Percentiles rank a stretch among this genome's conserved stretches.
These are phyloP conservation scores for Monosporascus sp. DNA, from an alignment of 2,329 filamentous ascomycete species.

Conservation along the genomic window DNA sequence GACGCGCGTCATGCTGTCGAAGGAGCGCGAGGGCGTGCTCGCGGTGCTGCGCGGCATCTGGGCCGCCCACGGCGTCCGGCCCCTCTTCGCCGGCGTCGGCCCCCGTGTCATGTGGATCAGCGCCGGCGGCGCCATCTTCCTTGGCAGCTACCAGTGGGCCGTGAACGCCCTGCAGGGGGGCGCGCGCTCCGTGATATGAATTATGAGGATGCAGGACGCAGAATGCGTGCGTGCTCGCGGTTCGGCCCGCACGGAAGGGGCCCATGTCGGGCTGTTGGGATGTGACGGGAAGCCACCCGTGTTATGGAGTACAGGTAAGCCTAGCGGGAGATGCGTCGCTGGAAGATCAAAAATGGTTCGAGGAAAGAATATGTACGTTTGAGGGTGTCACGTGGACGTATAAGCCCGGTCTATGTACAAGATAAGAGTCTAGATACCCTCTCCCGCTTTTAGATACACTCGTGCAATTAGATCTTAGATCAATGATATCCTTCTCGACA, in stretches of 20 bases:
- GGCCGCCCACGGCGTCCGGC: conserved; percentile 56
- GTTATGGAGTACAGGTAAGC: background rate
- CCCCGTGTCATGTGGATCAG: conserved; percentile 93
- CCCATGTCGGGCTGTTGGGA: background rate
- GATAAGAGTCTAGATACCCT: background rate
- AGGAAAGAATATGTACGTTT: no score
- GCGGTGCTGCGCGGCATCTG: conserved; percentile 61
- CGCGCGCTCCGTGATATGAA: conserved; percentile 4
- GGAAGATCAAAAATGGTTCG: no score
- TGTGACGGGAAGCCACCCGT: background rate
- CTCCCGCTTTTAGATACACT: background rate
- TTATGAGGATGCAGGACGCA: background rate
- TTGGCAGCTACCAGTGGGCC: conserved; percentile 88
- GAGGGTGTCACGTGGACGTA: background rate
- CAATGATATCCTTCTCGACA: background rate
- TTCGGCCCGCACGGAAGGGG: no score
- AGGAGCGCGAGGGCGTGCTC: conserved; percentile 56
- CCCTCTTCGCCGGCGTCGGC: conserved; percentile 71
- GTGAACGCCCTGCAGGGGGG: conserved; percentile 63
- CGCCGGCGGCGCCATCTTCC: conserved; percentile 86
- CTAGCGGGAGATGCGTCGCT: no score
- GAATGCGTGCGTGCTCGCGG: no score
- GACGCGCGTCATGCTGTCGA: conserved; percentile 89
- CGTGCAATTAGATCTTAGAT: background rate
- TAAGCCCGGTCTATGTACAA: background rate